Conservation (phyloP, 768 basidiomycete species). For the Postia placenta region DNA sequence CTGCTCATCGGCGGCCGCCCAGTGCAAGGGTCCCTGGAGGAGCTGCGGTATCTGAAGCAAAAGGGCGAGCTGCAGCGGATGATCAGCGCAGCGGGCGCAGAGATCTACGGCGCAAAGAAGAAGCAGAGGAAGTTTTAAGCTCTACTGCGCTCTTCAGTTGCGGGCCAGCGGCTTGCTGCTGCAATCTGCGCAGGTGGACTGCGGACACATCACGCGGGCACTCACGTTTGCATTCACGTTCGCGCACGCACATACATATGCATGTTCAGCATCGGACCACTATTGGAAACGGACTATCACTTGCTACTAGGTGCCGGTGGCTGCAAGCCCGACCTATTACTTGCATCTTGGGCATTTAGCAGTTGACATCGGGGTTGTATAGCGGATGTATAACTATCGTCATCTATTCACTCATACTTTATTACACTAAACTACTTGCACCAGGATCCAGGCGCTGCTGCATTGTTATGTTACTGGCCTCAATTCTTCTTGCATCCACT, state of each 20-base stretch:
- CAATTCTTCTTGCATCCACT: too few relatives aligned
- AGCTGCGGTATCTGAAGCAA: slow-evolving; percentile 44
- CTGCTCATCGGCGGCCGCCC: slow-evolving; percentile 62
- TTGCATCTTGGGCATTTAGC: not conserved
- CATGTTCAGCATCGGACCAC: too few relatives aligned
- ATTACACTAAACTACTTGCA: not conserved
- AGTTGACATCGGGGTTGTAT: not conserved
- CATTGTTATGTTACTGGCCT: too few relatives aligned
- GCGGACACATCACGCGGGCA: not conserved
- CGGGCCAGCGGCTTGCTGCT: not conserved
- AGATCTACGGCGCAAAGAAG: slow-evolving; percentile 47
- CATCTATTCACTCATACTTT: not conserved
- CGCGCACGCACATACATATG: not conserved
- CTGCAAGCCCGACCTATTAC: not conserved
- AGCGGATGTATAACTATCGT: not conserved
- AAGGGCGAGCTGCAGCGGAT: slow-evolving; percentile 46
- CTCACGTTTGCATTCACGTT: not conserved
- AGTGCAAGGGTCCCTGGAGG: slow-evolving; percentile 39
- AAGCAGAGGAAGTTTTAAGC: slow-evolving; percentile 30
- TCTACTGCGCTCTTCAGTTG: too few relatives aligned
- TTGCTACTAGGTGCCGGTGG: not conserved
- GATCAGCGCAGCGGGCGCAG: slow-evolving; percentile 51
- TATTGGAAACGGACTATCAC: not conserved
- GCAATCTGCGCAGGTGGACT: not conserved
- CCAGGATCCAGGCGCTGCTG: not conserved